Conservation (phyloP, 495 filamentous ascomycete genomes). For the Symbiotaphrina buchneri region DNA sequence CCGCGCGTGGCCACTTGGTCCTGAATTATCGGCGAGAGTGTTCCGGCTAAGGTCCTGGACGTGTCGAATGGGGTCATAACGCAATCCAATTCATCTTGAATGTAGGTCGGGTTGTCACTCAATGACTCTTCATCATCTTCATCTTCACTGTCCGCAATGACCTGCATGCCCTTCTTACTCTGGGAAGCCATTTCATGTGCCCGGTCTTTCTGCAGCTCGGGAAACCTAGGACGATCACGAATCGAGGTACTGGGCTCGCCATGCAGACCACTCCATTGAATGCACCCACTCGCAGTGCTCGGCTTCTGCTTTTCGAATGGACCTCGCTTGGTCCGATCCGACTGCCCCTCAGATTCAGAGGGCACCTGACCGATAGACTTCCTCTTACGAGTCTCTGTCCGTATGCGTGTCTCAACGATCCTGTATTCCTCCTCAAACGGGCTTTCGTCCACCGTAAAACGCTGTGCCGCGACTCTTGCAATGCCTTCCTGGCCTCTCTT, state of each 20-base stretch:
- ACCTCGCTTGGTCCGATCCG: too few species aligned
- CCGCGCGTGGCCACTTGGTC: background rate
- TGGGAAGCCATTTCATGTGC: background rate
- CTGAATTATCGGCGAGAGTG: too few species aligned
- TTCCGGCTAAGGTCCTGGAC: too few species aligned
- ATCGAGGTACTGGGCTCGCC: background rate
- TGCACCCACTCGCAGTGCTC: background rate
- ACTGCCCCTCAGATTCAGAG: too few species aligned
- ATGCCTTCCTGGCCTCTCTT: background rate
- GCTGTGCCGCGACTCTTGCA: too few species aligned
- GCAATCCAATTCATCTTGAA: too few species aligned
- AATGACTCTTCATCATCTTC: constrained; percentile 2
- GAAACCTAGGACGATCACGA: constrained; percentile 1
- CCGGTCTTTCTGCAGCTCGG: background rate
- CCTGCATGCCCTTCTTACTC: background rate
- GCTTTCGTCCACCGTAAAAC: too few species aligned
- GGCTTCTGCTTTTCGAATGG: background rate
- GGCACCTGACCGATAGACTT: too few species aligned
- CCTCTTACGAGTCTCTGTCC: too few species aligned
- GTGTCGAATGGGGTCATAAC: too few species aligned
- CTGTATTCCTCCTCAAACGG: too few species aligned
- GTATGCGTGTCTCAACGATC: too few species aligned
- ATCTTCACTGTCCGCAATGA: constrained; percentile 2
- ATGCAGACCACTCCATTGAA: background rate
- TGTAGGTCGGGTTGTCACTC: background rate